Conservation (phyloP, 768 basidiomycete genomes). For the Gautieria morchelliformis region DNA sequence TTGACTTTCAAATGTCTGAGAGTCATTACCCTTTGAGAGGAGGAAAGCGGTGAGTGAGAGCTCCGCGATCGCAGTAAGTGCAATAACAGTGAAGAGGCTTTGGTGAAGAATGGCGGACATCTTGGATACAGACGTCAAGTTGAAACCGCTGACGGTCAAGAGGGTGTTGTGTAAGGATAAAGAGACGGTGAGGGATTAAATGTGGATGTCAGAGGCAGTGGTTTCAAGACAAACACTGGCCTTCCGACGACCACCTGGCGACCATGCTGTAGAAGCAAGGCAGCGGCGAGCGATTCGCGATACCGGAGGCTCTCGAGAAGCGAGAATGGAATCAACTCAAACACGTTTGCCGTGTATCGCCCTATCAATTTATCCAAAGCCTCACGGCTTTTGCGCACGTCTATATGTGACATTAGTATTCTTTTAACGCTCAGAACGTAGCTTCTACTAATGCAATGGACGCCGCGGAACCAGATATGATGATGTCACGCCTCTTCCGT, state of each 20-base stretch:
- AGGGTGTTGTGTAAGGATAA: background rate
- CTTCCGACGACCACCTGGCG: background rate
- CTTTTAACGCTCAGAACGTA: too few species aligned
- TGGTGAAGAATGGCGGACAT: conserved; percentile 16
- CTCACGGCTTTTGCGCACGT: too few species aligned
- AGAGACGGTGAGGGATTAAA: background rate
- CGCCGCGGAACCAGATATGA: too few species aligned
- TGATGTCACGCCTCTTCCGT: too few species aligned
- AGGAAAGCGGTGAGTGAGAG: conserved; percentile 68
- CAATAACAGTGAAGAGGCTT: conserved; percentile 41
- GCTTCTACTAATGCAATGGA: too few species aligned
- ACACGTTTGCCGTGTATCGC: too few species aligned
- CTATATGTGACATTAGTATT: too few species aligned
- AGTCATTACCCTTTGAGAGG: conserved; percentile 57
- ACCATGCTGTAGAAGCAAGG: background rate
- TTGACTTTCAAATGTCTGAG: conserved; percentile 47
- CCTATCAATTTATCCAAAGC: too few species aligned
- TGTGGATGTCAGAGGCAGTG: background rate
- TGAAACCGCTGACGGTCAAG: background rate
- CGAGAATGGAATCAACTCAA: background rate
- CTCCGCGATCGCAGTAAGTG: conserved; percentile 58
- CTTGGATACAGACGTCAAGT: background rate
- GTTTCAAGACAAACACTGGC: background rate
- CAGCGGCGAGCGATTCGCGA: background rate
- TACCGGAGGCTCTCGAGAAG: background rate